A percentile compares a stretch with the other conserved stretches of the same genome.
These are phyloP conservation scores for Cryptosporidium sp. DNA, from an alignment of 169 alveolate genomes.

Conservation along the genomic window DNA sequence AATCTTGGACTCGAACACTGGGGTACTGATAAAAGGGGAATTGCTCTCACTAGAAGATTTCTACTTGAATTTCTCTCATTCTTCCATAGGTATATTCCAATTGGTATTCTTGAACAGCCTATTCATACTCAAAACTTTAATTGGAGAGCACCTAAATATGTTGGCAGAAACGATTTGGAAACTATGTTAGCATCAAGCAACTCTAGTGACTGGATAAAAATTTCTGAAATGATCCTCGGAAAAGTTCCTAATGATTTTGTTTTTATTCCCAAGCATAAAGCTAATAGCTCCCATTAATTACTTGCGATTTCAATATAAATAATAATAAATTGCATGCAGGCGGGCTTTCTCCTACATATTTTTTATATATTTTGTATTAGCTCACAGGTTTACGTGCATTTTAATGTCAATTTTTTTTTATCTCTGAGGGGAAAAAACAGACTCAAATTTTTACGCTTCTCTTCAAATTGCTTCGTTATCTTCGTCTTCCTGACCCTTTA, in stretches of 20 bases:
- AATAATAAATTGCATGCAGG: background rate
- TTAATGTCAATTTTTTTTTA: background rate
- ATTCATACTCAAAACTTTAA: conserved; percentile 78
- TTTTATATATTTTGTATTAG: background rate
- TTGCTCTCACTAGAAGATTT: conserved; percentile 85
- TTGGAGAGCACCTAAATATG: conserved; percentile 83
- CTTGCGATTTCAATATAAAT: background rate
- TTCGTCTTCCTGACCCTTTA: too few relatives aligned
- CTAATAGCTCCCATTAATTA: conserved; percentile 24
- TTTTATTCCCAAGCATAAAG: conserved; percentile 86
- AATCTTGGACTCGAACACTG: conserved; percentile 85
- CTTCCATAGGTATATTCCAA: conserved; percentile 85
- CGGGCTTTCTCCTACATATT: background rate
- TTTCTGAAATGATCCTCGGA: conserved; percentile 87
- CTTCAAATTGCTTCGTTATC: background rate
- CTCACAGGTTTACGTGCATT: background rate
- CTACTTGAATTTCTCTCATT: conserved; percentile 85
- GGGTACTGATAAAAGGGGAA: conserved; percentile 89
- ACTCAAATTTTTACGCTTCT: too few relatives aligned
- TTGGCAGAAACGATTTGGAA: conserved; percentile 86
- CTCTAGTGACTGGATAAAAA: conserved; percentile 84
- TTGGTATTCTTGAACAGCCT: conserved; percentile 82
- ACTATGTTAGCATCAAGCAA: conserved; percentile 81
- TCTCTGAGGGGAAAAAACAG: background rate
- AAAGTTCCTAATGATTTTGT: conserved; percentile 82